Base-by-base conservation (phyloP, 768 basidiomycete species). In the Boletus edulis region DNA sequence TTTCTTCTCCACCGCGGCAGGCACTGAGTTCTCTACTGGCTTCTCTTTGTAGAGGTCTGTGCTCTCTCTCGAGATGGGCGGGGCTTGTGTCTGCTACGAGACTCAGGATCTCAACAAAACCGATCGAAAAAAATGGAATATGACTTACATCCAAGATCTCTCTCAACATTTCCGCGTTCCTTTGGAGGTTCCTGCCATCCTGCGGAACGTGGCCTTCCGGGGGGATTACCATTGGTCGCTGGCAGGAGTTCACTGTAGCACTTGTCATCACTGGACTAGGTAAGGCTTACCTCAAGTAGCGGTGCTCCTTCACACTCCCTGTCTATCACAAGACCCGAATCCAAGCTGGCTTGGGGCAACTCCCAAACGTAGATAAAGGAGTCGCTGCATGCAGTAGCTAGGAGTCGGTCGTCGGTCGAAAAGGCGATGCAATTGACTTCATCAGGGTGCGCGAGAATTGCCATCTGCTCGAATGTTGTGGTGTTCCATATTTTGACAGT, bases 361-460 rank as follows among this genome's bases (percentile, higher is more conserved):
- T 71, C 72, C 69, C 71, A 71, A 18, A 71, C 42, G 46, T 71
- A 68, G 40, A 73, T 35, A 14, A 47, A 34, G 40, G 68, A 62
- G 46, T 69, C 68, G 43, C 62, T 68, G 42, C 70, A 69, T 22
- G 65, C 68, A 8, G 69, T 71, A 18, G 71, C 69, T n/a, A 70
- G 46, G 49, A 60, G 61, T 52, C 67, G 52, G 49, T 65, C 65
- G 57, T 73, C 69, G 46, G 49, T 27, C 3, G 69, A 70, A 56
- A 72, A 72, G 43, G 69, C 37, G 47, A 67, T 43, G 22, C 62
- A 72, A 18, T 65, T 64, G 44, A 72, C 68, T 35, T 67, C 66
- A 24, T 69, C 49, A 7, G 59, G 60, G 43, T 67, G 66, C 29
- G 32, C 44, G 27, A 67, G 48, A 38, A 48, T 54, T 20, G 67